phyloP scores from a whole-genome alignment of 2,329 filamentous ascomycete genomes.

The Fusarium albosuccineum region DNA sequence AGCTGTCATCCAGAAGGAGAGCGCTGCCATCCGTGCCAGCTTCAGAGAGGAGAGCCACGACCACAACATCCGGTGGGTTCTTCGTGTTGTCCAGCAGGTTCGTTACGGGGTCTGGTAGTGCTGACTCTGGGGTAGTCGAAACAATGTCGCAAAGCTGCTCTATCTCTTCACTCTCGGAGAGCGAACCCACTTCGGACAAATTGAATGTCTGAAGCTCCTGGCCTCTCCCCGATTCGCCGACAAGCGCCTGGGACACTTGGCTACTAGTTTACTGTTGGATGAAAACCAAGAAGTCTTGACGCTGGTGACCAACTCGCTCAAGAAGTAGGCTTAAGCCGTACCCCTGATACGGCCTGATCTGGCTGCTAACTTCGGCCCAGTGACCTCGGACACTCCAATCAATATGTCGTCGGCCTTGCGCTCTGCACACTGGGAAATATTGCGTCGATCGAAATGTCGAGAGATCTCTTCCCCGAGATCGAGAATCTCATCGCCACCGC shows the following conservation, averaged over 20 bases:
- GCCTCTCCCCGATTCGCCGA: conserved; percentile 98
- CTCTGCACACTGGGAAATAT: conserved; percentile 98
- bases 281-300: conserved; percentile 99
- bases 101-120: background rate
- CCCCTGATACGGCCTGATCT: background rate
- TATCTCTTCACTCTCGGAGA: conserved; percentile 99
- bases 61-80: conserved; percentile 83
- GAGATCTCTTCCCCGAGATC: conserved; percentile 96
- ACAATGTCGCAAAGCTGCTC: conserved; percentile 98
- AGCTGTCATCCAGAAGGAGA: conserved; percentile 98
- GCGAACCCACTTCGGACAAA: conserved; percentile 98
- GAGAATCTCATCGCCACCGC: conserved; percentile 91
- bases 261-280: conserved; percentile 94
- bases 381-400: conserved; percentile 96
- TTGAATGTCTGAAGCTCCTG: conserved; percentile 97
- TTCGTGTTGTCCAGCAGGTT: background rate
- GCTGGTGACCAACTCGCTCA: conserved; percentile 95
- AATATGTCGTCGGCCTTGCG: conserved; percentile 97
- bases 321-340: conserved; percentile 76
- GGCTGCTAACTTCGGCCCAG: conserved; percentile 60
- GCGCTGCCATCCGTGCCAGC: conserved; percentile 95
- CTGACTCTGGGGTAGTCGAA: conserved; percentile 73
- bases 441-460: conserved; percentile 96
- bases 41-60: conserved; percentile 98
- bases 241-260: conserved; percentile 94